Base-by-base conservation (phyloP, 2,329 filamentous ascomycete species). In the Aurifilum marmelostoma region DNA sequence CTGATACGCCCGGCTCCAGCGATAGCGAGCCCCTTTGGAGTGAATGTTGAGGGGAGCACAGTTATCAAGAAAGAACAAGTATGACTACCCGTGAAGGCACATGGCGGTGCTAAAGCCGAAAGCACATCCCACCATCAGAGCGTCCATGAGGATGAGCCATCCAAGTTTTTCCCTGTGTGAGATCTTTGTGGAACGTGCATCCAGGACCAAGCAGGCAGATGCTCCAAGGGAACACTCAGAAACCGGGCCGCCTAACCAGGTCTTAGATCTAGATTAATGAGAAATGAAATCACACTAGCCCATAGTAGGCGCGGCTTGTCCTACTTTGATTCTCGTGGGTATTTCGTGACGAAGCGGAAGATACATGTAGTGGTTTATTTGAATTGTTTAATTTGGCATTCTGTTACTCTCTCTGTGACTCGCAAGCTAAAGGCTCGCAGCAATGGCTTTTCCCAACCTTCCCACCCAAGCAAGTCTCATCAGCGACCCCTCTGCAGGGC, bases 401-500 rank as follows among this genome's bases (percentile, higher is more conserved):
- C 63, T 71, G 54, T 70, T 68, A 47, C 32, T 39, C 56, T n/a
- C 27, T 66, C 41, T 67, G 16, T 41, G 65, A 66, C 63, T 59
- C 65, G 63, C 62, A 67, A 60, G 63, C 76, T 79, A 81, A 62
- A 80, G 75, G 76, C 78, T 80, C 73, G 79, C 75, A 74, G 79
- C 75, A 74, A 62, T 65, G 73, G 76, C 66, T 72, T 63, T 67
- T 61, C 71, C 74, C 74, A 73, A 73, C 75, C 77, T 76, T 24
- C 14, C 34, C 18, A 76, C 67, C 73, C 37, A 3, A 18, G 73
- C 75, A 16, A 60, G 75, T 73, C 71, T 75, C 75, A 75, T 65
- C 58, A 67, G 56, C 58, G 21, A 29, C n/a, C 39, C 59, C 56
- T 66, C 63, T 12, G 21, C 52, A 50, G 18, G 37, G 59, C 27